phyloP scores from a whole-genome alignment of 75 land plant species.

The Cryptomeria japonica region DNA sequence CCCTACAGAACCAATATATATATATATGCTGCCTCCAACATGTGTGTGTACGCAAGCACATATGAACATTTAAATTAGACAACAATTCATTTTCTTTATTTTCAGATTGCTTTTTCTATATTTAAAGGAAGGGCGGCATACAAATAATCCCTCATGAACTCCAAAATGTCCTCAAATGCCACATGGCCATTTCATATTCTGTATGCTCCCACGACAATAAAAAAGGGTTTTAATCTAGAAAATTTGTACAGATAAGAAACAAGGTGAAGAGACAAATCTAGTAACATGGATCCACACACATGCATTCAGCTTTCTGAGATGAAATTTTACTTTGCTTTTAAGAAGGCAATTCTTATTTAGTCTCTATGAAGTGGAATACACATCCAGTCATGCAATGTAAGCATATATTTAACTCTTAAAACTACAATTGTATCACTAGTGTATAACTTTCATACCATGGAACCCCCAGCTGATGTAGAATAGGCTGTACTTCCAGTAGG shows the following conservation, averaged over 20 bases:
- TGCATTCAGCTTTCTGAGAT: background rate
- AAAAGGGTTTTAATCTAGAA: background rate
- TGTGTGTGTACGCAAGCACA: too few species aligned
- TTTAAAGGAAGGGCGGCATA: background rate
- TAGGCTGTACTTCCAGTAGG: constrained; percentile 99
- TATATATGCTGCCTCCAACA: too few species aligned
- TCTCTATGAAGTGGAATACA: background rate
- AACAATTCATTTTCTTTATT: too few species aligned
- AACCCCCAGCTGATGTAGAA: constrained; percentile 99
- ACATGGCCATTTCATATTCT: background rate
- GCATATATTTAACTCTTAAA: background rate
- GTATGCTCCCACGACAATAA: background rate
- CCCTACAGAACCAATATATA: too few species aligned
- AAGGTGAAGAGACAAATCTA: background rate
- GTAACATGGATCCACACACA: background rate
- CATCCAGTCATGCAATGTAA: background rate
- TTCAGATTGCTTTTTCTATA: too few species aligned
- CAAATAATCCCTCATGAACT: background rate
- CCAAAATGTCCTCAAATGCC: background rate
- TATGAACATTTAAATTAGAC: too few species aligned
- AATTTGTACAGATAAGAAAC: background rate
- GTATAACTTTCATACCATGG: constrained; percentile 62
- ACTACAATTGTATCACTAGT: background rate
- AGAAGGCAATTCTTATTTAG: background rate
- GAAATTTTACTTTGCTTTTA: background rate